Base-by-base conservation (phyloP, 1,284 basidiomycete species). In the Austroboletus novae-zelandiae region DNA sequence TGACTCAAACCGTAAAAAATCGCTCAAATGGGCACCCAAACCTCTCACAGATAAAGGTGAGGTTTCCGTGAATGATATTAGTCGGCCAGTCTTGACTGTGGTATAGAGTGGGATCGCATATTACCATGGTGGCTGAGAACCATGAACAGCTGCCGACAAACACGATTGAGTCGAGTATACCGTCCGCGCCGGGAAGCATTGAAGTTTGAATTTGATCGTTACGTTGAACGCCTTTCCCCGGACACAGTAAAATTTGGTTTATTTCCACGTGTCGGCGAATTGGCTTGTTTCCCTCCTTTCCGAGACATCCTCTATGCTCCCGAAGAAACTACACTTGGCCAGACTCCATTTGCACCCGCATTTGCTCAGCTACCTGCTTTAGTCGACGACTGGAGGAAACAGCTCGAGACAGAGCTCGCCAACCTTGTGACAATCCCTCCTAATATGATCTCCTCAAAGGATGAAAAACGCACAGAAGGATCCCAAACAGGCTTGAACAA, bases 91-190 rank as follows among this genome's bases (percentile, higher is more conserved):
- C 6, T 36, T 47, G 30, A 40, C 27, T 5, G 9, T 20, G 34
- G 17, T 30, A 30, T 32, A 61, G 53, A 58, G 37, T 64, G 53
- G 61, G 30, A 37, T 13, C 37, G 40, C 9, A 41, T 54, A 5
- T 27, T 40, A 32, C 49, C 54, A 4, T 2, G 32, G 35, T 61
- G 57, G 34, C 18, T 43, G 6, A 17, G 48, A 14, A 41, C 31
- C 15, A 60, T 61, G 59, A 27, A 34, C 15, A 5, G 27, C 9
- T 27, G 20, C 25, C 36, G 53, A 15, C 9, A 2, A 5, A 1
- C 1, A 10, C 51, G 40, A 41, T 9, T 50, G 27, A 9, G 35
- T 18, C 9, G 14, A 29, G 39, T 10, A 27, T 27, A 27, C 25
- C 15, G 36, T 56, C 31, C 43, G 8, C 61, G 61, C 20, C 48